Evolutionary conservation across 169 alveolate species (phyloP).

Genomic region (Plasmodium gaboni): DNA sequence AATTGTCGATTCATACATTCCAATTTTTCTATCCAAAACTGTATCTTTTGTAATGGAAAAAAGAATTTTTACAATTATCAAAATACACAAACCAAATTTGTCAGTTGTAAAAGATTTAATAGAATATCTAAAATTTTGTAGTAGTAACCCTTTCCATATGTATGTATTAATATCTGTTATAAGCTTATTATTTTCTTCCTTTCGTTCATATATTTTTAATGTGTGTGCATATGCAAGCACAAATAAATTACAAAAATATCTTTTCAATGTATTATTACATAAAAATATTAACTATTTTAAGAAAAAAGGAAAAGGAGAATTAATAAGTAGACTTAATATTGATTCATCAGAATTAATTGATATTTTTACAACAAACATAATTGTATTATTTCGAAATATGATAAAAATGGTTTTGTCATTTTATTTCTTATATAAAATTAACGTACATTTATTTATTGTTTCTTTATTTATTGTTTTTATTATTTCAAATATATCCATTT

Average conservation of each 20-base stretch:
- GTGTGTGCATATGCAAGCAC: slow-evolving; percentile 72
- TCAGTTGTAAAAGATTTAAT: slow-evolving; percentile 24
- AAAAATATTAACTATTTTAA: slow-evolving; percentile 43
- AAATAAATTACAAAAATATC: slow-evolving; percentile 32
- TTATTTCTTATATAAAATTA: slow-evolving; percentile 67
- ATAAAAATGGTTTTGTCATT: slow-evolving; percentile 51
- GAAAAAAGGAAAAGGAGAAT: slow-evolving; percentile 66
- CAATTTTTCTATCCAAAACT: slow-evolving; percentile 60
- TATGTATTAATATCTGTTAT: slow-evolving; percentile 39
- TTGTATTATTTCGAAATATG: slow-evolving; percentile 53
- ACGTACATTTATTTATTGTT: slow-evolving; percentile 39
- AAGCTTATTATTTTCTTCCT: slow-evolving; percentile 45
- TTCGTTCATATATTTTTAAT: slow-evolving; percentile 51
- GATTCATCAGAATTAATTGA: slow-evolving; percentile 69
- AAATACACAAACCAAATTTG: neutral
- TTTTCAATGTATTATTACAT: slow-evolving; percentile 45
- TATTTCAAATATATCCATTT: slow-evolving; percentile 56
- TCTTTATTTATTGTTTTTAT: slow-evolving; percentile 45
- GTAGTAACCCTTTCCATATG: slow-evolving; percentile 31
- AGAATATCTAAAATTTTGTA: neutral
- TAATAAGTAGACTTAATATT: slow-evolving; percentile 55
- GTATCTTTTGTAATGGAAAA: slow-evolving; percentile 44
- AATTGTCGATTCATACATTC: slow-evolving; percentile 67
- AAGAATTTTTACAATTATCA: neutral
- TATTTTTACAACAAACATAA: slow-evolving; percentile 56